Conservation (phyloP, 371 early-diverging fungal species). For the Lichtheimia hyalospora region DNA sequence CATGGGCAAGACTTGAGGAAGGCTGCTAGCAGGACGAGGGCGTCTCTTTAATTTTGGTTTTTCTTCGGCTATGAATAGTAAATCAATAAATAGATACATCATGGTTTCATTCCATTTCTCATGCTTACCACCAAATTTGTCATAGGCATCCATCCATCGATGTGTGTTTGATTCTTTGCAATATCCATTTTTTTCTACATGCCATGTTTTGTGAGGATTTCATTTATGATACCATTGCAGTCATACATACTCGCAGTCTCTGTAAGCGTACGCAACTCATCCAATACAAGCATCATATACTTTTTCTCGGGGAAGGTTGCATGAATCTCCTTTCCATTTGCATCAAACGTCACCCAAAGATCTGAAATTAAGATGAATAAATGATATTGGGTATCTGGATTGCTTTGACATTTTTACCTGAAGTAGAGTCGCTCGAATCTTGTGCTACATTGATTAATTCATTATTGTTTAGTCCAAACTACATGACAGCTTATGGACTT, state of each 20-base stretch:
- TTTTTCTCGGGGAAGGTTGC: slow-evolving; percentile 31
- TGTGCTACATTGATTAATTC: background rate
- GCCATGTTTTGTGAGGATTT: background rate
- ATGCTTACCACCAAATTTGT: slow-evolving; percentile 18
- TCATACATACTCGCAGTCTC: slow-evolving; percentile 18
- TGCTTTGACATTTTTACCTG: background rate
- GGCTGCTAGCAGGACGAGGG: background rate
- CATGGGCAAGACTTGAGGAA: slow-evolving; percentile 35
- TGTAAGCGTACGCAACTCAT: slow-evolving; percentile 12
- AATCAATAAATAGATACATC: background rate
- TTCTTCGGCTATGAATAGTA: background rate
- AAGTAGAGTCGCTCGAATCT: background rate
- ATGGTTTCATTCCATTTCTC: background rate
- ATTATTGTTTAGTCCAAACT: background rate
- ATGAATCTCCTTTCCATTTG: slow-evolving; percentile 7
- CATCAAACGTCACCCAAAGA: slow-evolving; percentile 2
- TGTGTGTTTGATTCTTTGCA: slow-evolving; percentile 5
- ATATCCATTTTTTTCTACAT: slow-evolving; percentile 11
- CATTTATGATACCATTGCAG: background rate
- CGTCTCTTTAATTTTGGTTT: background rate
- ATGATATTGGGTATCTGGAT: background rate
- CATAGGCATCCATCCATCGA: slow-evolving; percentile 29
- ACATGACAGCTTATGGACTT: background rate
- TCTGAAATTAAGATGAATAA: background rate
- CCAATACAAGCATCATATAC: slow-evolving; percentile 24